A percentile compares a stretch with the other conserved stretches of the same genome.
Evolutionary conservation across 495 filamentous ascomycete genomes (phyloP).

Genomic region (Aspergillus nanangensis): DNA sequence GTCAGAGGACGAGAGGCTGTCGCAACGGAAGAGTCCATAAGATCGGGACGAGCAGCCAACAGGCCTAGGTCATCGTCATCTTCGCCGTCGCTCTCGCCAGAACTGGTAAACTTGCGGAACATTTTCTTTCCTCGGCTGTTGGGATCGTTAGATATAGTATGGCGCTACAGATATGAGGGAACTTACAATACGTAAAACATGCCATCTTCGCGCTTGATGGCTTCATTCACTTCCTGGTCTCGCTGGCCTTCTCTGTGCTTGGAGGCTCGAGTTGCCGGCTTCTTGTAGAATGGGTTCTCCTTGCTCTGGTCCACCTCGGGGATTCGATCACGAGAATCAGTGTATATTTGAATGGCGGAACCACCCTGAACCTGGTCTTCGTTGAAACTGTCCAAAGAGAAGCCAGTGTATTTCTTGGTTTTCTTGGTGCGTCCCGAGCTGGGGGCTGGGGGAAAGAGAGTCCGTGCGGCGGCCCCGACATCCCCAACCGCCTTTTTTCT

Average conservation of each 20-base stretch:
- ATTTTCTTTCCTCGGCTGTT: constrained; percentile 84
- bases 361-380: constrained; percentile 43
- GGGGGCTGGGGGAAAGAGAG: constrained; percentile 61
- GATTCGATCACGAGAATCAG: constrained; percentile 81
- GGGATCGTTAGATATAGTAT: constrained; percentile 20
- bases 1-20: constrained; percentile 52
- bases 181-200: constrained; percentile 87
- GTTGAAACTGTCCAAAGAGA: constrained; percentile 65
- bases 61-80: constrained; percentile 48
- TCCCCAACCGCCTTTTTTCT: constrained; percentile 56
- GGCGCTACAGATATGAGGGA: neutral
- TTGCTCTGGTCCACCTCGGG: constrained; percentile 61
- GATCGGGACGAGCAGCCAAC: constrained; percentile 33
- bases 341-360: constrained; percentile 75
- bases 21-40: constrained; percentile 27
- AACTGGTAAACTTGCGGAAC: constrained; percentile 55
- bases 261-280: constrained; percentile 35
- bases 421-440: constrained; percentile 44
- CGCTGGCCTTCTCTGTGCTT: constrained; percentile 39
- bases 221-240: constrained; percentile 55
- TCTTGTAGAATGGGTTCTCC: constrained; percentile 74
- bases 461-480: constrained; percentile 63
- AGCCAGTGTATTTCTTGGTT: constrained; percentile 52
- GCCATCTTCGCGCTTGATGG: constrained; percentile 65
- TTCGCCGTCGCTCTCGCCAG: constrained; percentile 37